Conservation (phyloP, 805 yeast species). For the Kodamaea kaohsiungensis region DNA sequence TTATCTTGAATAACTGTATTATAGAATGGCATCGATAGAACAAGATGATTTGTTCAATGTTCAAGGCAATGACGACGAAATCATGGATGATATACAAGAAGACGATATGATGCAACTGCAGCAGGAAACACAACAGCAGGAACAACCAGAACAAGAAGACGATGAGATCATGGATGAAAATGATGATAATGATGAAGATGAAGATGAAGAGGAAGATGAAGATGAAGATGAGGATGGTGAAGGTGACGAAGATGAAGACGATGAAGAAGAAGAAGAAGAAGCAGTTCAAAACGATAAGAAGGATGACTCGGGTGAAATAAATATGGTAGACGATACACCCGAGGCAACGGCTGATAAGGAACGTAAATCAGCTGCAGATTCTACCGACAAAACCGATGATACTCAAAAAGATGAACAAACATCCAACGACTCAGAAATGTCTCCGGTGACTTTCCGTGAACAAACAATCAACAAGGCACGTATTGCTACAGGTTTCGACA, state of each 20-base stretch:
- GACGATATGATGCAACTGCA: constrained; percentile 15
- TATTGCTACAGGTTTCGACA: constrained; percentile 59
- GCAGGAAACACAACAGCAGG: constrained; percentile 14
- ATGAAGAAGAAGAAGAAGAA: constrained; percentile 15
- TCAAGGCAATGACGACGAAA: constrained; percentile 19
- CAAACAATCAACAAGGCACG: constrained; percentile 45
- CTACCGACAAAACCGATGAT: constrained; percentile 16
- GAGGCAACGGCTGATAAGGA: background rate
- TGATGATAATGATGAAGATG: constrained; percentile 15
- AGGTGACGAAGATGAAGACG: constrained; percentile 15
- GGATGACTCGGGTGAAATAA: constrained; percentile 20
- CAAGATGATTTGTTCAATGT: constrained; percentile 25
- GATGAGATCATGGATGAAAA: constrained; percentile 22
- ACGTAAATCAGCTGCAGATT: constrained; percentile 8
- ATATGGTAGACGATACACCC: constrained; percentile 17
- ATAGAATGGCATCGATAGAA: constrained; percentile 13
- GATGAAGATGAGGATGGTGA: constrained; percentile 20
- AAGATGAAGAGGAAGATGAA: constrained; percentile 17
- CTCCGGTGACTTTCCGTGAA: constrained; percentile 21
- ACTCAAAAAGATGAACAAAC: constrained; percentile 14
- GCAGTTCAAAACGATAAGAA: constrained; percentile 16
- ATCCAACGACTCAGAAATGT: constrained; percentile 2
- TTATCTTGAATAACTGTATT: background rate
- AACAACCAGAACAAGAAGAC: constrained; percentile 21
- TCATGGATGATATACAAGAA: constrained; percentile 16